Evolutionary conservation across 345 rosid species (phyloP), one percentile per base, ranked within the genome.

Genomic region (Lumnitzera racemosa): DNA sequence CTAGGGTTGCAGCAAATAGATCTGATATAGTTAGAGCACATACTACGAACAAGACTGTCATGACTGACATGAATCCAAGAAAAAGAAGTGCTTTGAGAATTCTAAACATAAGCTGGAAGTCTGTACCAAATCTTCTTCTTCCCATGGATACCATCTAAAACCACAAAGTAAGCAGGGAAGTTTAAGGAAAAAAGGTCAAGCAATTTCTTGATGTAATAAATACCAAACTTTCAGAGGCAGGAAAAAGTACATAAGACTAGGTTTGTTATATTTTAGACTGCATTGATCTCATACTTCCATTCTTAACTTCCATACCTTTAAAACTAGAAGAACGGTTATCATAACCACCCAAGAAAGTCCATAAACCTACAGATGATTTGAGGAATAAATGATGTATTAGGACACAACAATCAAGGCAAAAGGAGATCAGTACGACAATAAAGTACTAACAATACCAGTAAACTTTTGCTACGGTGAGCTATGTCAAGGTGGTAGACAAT

Each of bases 401-500:
- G 11, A 61, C 15, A 57, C n/a, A 58, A 57, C n/a, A 49, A n/a
- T 15, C 46, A 3, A 23, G 49, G 31, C 20, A 57, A 41, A 23
- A 61, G 27, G 57, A 24, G 56, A 24, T 24, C 3, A 67, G 23
- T 12, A 47, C 13, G 17, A 46, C 49, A 27, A 15, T 27, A 55
- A 53, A 64, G 23, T 11, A 31, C 51, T n/a, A 23, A 12, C 25
- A 63, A 15, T 83, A 89, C 99, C 89, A 81, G 70, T 25, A 90
- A 15, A 51, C 56, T 78, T 74, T 78, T 88, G 78, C 65, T 65
- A 74, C 67, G 85, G 58, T 58, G 96, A 69, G 88, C 75, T 53
- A 94, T 86, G 63, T 94, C 81, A 62, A 94, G 97, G 71, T 94
- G 99, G 79, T 94, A 94, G 60, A 94, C 96, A 36, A 94, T 90